A percentile compares a stretch with the other conserved stretches of the same genome.
Conservation (phyloP, 2,329 filamentous ascomycete genomes). For the Clonostachys sp. region DNA sequence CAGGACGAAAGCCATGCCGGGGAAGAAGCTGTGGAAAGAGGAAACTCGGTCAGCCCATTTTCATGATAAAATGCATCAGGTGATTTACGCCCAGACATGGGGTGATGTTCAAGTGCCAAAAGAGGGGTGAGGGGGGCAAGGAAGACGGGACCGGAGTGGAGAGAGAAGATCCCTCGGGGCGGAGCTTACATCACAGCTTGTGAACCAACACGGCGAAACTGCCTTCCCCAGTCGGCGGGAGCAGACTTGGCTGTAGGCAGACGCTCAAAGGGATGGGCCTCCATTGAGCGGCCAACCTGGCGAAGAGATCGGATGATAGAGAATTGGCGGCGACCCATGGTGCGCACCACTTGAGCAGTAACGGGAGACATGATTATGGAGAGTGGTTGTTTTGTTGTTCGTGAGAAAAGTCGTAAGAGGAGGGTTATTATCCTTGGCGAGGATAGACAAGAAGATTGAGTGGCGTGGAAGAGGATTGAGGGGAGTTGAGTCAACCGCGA, state of each 20-base stretch:
- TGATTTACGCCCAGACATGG: background rate
- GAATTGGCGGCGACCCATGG: constrained; percentile 18
- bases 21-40: constrained; percentile 21
- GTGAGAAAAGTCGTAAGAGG: no score
- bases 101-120: no score
- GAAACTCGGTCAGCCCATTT: background rate
- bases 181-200: constrained; percentile 20
- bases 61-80: background rate
- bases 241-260: constrained; percentile 17
- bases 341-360: no score
- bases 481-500: no score
- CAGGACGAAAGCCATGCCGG: constrained; percentile 22
- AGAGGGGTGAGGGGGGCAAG: no score
- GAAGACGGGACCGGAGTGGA: no score
- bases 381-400: no score
- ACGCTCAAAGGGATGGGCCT: constrained; percentile 28
- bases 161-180: no score
- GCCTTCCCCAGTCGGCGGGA: constrained; percentile 21
- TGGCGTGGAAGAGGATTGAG: no score
- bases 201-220: constrained; percentile 20
- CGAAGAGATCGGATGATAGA: constrained; percentile 25
- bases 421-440: no score
- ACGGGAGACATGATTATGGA: no score
- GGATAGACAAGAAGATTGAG: no score
- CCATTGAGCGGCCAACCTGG: constrained; percentile 21